Base-by-base conservation (phyloP, 1,284 basidiomycete genomes). In the Golubevia pallescens region DNA sequence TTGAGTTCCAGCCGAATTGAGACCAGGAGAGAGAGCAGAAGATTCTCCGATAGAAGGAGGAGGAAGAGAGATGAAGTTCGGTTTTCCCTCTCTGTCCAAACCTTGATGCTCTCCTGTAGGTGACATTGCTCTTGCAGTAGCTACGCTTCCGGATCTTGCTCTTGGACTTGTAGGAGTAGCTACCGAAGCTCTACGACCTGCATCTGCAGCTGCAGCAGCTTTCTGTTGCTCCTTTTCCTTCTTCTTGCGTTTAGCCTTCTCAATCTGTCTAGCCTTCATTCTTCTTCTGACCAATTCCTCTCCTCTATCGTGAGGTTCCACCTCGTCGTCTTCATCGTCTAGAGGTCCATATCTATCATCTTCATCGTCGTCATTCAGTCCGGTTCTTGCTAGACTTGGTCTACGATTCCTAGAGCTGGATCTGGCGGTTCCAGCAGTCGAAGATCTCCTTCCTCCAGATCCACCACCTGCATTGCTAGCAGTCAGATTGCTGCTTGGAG, bases 271-370 rank as follows among this genome's bases (percentile, higher is more conserved):
- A 62, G 88, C 88, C 68, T 86, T 87, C 83, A 88, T 87, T 28
- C 89, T 77, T 53, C 87, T 84, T 48, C 87, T 82, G 63, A 90
- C 88, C 7, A 90, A 87, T 71, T 88, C 88, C 66, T 89, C 88
- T 6, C 89, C 89, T 24, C 89, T 83, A 74, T 90, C 89, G 42
- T 84, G 78, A 8, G 85, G 81, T 55, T 86, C 76, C 7, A 86
- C 85, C 66, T 88, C 88, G 66, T 90, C 88, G 63, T 89, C 88
- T 23, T 86, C 82, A 8, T 73, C 77, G 28, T 69, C 68, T 6
- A 68, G 55, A 16, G 73, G 75, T 19, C 73, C 77, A 60, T 58
- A 78, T 23, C 74, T 62, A 32, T 38, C 62, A 8, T 66, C 66
- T 14, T 76, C 68, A 7, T 72, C 68, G 34, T 62, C 69, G 10